phyloP scores from a whole-genome alignment of 2,329 filamentous ascomycete species.

The Curvularia spicifera region DNA sequence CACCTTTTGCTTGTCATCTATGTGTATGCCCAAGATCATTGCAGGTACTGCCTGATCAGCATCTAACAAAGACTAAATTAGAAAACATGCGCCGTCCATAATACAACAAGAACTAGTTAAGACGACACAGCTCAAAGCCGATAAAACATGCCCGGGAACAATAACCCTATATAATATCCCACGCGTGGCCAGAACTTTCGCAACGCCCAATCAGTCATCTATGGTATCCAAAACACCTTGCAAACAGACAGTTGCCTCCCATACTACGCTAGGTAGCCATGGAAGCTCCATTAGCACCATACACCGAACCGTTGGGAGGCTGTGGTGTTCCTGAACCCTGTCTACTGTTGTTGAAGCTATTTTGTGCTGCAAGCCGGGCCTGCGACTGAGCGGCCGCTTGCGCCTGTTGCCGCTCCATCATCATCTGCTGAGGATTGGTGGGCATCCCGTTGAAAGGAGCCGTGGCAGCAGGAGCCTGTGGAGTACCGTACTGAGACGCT shows the following conservation, averaged over 20 bases:
- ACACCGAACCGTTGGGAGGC: slow-evolving; percentile 38
- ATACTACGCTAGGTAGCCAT: slow-evolving; percentile 29
- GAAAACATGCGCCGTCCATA: slow-evolving; percentile 5
- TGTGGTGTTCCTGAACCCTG: slow-evolving; percentile 48
- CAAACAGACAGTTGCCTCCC: slow-evolving; percentile 8
- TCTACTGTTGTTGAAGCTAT: slow-evolving; percentile 41
- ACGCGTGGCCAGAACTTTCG: slow-evolving; percentile 2
- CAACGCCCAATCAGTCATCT: slow-evolving; percentile 28
- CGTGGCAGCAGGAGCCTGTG: slow-evolving; percentile 35
- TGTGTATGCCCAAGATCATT: background rate
- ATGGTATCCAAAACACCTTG: slow-evolving; percentile 24
- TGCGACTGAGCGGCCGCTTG: slow-evolving; percentile 44
- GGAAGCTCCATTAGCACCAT: slow-evolving; percentile 19
- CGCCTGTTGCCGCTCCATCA: slow-evolving; percentile 44
- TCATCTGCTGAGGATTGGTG: slow-evolving; percentile 44
- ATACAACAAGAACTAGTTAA: background rate
- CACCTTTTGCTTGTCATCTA: background rate
- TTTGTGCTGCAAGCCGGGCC: slow-evolving; percentile 46
- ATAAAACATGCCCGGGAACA: slow-evolving; percentile 5
- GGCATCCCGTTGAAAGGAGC: slow-evolving; percentile 30
- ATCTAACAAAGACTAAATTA: slow-evolving; percentile 4
- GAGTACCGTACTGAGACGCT: slow-evolving; percentile 42
- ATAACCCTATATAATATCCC: background rate
- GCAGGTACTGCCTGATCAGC: background rate
- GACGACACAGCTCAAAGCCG: background rate